Percentiles rank a stretch among this genome's conserved stretches.
Conservation (phyloP, 495 filamentous ascomycete genomes). For the Oleoguttula mirabilis region DNA sequence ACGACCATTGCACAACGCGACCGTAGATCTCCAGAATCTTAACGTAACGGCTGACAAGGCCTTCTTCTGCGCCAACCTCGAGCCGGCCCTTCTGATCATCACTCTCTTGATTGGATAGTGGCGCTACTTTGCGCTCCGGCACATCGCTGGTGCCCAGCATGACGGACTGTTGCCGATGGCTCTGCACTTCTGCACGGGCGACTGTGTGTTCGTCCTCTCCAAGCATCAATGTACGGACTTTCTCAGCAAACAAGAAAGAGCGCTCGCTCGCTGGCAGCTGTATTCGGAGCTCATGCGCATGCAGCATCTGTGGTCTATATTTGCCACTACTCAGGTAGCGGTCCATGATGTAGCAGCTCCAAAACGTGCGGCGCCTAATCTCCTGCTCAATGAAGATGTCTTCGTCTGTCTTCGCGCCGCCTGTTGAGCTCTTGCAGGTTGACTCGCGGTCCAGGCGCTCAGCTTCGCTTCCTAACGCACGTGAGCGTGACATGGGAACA, state of each 20-base stretch:
- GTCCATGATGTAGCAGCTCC: constrained; percentile 76
- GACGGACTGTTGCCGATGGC: constrained; percentile 15
- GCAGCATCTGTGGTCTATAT: constrained; percentile 57
- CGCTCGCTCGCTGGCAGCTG: constrained; percentile 56
- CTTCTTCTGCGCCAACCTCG: constrained; percentile 51
- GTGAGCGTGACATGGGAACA: constrained; percentile 31
- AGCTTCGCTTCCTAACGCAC: constrained; percentile 33
- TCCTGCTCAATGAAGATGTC: constrained; percentile 59
- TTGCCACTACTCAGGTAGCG: constrained; percentile 66
- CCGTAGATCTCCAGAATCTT: constrained; percentile 71
- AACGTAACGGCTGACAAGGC: constrained; percentile 62
- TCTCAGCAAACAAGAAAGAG: constrained; percentile 54
- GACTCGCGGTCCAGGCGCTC: constrained; percentile 32
- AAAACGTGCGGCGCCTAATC: constrained; percentile 69
- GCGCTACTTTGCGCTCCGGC: not conserved
- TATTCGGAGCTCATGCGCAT: constrained; percentile 52
- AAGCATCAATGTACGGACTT: constrained; percentile 37
- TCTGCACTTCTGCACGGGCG: constrained; percentile 19
- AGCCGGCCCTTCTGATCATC: constrained; percentile 38
- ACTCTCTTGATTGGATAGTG: constrained; percentile 9
- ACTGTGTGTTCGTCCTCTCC: constrained; percentile 22
- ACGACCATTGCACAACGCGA: constrained; percentile 62
- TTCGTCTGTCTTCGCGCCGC: constrained; percentile 22
- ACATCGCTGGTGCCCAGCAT: constrained; percentile 7
- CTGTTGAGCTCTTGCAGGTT: constrained; percentile 4